phyloP scores from a whole-genome alignment of 106 monocot genomes.

The Dactylorhiza incarnata region DNA sequence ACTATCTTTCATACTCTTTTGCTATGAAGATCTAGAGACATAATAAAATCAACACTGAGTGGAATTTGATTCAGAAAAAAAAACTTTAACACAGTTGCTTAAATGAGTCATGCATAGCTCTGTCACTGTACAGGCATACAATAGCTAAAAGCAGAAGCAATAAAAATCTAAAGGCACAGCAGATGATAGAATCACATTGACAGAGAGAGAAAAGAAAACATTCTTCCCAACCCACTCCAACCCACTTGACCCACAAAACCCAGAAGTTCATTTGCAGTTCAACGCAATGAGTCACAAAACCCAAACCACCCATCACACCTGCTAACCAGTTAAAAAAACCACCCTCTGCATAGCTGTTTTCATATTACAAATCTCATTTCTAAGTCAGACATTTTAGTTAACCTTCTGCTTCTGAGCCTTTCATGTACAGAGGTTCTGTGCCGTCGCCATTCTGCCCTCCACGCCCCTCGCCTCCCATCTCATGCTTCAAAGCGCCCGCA shows the following conservation, averaged over 20 bases:
- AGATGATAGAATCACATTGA: neutral
- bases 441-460: conserved; percentile 54
- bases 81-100: too few species aligned
- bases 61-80: too few species aligned
- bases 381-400: conserved; percentile 13
- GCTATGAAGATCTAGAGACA: too few species aligned
- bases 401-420: conserved; percentile 53
- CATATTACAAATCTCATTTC: neutral
- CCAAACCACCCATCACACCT: conserved; percentile 2
- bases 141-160: neutral
- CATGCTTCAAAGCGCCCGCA: conserved; percentile 21
- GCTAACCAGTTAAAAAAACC: neutral
- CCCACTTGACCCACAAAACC: conserved; percentile 10
- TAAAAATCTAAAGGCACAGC: neutral
- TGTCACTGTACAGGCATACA: neutral
- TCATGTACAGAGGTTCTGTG: conserved; percentile 48
- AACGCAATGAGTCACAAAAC: conserved; percentile 1
- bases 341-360: neutral
- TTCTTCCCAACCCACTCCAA: conserved; percentile 8
- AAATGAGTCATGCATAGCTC: neutral
- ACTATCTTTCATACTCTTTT: too few species aligned
- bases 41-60: too few species aligned
- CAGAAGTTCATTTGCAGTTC: neutral
- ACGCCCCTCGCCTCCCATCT: conserved; percentile 31
- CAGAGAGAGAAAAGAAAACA: neutral